Conservation (phyloP, 1,284 basidiomycete species). For the Fomitopsis pinicola region DNA sequence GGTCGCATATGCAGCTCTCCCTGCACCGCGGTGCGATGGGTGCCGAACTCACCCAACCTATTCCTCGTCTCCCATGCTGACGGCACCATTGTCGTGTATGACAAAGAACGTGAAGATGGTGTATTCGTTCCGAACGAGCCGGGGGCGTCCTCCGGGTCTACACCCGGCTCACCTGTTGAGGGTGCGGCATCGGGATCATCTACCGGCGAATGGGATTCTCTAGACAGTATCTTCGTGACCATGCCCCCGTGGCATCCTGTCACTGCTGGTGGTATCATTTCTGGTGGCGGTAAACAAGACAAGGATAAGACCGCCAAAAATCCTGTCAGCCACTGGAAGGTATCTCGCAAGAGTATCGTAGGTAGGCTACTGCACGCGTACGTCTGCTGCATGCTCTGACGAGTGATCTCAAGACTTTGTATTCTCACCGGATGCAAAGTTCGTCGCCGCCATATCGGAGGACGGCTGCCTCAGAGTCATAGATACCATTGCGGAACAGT, state of each 20-base stretch:
- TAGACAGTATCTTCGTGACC: conserved; percentile 74
- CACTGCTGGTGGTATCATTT: conserved; percentile 29
- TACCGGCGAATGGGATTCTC: conserved; percentile 63
- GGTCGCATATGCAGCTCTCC: conserved; percentile 78
- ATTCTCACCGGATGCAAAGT: conserved; percentile 87
- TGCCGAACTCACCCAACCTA: conserved; percentile 79
- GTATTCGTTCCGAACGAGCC: conserved; percentile 61
- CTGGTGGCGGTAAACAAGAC: conserved; percentile 40
- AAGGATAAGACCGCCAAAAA: conserved; percentile 75
- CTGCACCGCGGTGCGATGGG: conserved; percentile 86
- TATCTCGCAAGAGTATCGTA: conserved; percentile 67
- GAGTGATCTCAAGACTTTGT: conserved; percentile 62
- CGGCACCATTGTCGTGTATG: conserved; percentile 84
- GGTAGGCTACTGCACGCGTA: conserved; percentile 42
- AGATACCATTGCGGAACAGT: conserved; percentile 83
- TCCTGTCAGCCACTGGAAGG: conserved; percentile 82
- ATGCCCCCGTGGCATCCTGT: conserved; percentile 80
- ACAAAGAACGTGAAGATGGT: conserved; percentile 87
- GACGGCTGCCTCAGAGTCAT: conserved; percentile 88
- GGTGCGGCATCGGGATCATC: conserved; percentile 10
- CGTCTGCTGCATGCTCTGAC: neutral
- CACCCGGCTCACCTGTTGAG: conserved; percentile 12
- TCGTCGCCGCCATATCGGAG: conserved; percentile 82
- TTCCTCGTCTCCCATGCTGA: conserved; percentile 92
- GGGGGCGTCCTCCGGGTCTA: conserved; percentile 18